Percentiles rank a stretch among this genome's conserved stretches.
phyloP scores from a whole-genome alignment of 495 filamentous ascomycete species.

The Penicillium parvum region DNA sequence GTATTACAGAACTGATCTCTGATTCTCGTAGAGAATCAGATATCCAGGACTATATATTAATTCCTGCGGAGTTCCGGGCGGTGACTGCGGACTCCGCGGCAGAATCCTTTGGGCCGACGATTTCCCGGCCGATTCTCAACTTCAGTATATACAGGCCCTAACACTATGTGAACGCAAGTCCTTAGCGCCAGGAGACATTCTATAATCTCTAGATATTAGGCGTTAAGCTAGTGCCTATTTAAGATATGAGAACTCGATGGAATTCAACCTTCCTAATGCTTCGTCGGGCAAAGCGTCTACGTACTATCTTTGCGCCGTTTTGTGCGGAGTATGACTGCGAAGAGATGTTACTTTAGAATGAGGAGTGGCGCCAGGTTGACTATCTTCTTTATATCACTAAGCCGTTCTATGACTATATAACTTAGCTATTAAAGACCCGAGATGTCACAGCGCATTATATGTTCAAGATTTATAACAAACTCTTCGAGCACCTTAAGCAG shows the following conservation, averaged over 20 bases:
- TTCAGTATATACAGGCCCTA: too few species aligned
- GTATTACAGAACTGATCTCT: too few species aligned
- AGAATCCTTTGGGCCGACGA: too few species aligned
- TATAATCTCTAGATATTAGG: constrained; percentile 6
- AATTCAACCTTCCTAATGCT: constrained; percentile 13
- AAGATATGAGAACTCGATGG: constrained; percentile 14
- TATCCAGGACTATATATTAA: too few species aligned
- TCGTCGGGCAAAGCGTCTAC: constrained; percentile 7
- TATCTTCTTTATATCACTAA: constrained; percentile 8
- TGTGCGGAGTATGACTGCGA: constrained; percentile 8
- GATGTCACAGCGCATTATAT: constrained; percentile 13
- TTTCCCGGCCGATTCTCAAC: too few species aligned
- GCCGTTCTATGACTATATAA: constrained; percentile 13
- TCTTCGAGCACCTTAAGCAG: constrained; percentile 4
- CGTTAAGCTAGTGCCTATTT: constrained; percentile 10
- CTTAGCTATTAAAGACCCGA: constrained; percentile 12
- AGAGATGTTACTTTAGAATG: constrained; percentile 8
- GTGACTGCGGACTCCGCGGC: too few species aligned
- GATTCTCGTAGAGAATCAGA: too few species aligned
- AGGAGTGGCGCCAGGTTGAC: constrained; percentile 16
- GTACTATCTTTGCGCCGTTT: constrained; percentile 5
- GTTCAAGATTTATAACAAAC: constrained; percentile 15
- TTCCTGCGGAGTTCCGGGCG: too few species aligned
- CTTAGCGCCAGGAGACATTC: constrained; percentile 9
- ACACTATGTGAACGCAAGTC: constrained; percentile 13